Evolutionary conservation across 192 early-diverging fungal genomes (phyloP).

Genomic region (Chytriomyces hyalinus): DNA sequence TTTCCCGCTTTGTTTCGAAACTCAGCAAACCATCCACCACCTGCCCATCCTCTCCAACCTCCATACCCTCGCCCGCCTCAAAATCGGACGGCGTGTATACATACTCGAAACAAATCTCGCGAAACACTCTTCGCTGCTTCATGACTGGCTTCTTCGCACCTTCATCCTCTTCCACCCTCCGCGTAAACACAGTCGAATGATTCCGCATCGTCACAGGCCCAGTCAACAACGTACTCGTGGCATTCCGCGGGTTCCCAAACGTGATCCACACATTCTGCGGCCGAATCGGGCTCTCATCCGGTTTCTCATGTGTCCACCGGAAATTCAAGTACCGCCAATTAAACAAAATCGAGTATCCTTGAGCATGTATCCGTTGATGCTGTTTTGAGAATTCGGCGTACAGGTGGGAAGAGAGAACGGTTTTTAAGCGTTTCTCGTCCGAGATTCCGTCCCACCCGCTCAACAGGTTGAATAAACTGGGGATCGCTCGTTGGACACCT

Average conservation of each 20-base stretch:
- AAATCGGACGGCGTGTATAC: not conserved
- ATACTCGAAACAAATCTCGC: constrained; percentile 17
- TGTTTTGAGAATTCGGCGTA: not conserved
- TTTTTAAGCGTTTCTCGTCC: not conserved
- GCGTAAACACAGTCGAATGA: not conserved
- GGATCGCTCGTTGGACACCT: constrained; percentile 15
- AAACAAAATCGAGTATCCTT: not conserved
- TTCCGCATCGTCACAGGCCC: constrained; percentile 7
- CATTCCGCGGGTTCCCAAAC: constrained; percentile 5
- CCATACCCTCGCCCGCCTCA: not conserved
- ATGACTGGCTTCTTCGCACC: too few relatives aligned
- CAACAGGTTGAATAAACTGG: constrained; percentile 2
- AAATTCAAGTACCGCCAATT: not conserved
- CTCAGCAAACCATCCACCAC: constrained; percentile 3
- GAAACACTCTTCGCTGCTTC: constrained; percentile 1
- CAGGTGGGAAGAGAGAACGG: not conserved
- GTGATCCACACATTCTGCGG: constrained; percentile 7
- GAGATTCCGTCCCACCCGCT: constrained; percentile 18
- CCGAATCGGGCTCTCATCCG: not conserved
- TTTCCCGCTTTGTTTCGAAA: constrained; percentile 1
- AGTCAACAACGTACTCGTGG: constrained; percentile 9
- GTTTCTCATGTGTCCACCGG: not conserved
- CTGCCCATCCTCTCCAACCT: not conserved
- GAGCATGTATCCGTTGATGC: not conserved
- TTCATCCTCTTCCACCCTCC: not conserved